Evolutionary conservation across 305 asterid genomes (phyloP).

Genomic region (Fraxinus sp.): DNA sequence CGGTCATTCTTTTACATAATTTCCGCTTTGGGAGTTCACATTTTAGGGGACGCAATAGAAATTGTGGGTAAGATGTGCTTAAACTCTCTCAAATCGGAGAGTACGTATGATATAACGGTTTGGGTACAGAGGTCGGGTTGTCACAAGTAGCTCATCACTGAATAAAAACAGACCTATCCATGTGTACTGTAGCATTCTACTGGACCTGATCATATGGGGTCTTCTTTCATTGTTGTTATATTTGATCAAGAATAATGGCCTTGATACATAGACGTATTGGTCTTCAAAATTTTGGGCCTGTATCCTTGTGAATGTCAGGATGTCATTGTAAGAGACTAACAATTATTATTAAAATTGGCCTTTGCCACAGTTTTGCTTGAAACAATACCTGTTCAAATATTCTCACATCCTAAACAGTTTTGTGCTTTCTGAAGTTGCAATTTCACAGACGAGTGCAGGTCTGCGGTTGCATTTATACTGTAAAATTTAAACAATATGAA

Average conservation of each 20-base stretch:
- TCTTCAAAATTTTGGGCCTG: not conserved
- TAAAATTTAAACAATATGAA: not conserved
- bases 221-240: not conserved
- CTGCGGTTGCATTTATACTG: not conserved
- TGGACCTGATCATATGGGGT: not conserved
- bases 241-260: not conserved
- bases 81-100: too few relatives aligned
- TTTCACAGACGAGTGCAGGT: not conserved
- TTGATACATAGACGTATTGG: not conserved
- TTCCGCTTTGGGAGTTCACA: too few relatives aligned
- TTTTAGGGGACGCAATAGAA: too few relatives aligned
- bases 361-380: not conserved
- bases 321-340: not conserved
- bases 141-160: not conserved
- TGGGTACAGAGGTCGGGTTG: too few relatives aligned
- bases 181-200: not conserved
- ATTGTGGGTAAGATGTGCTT: too few relatives aligned
- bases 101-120: too few relatives aligned
- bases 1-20: too few relatives aligned
- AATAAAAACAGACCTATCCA: not conserved
- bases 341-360: not conserved
- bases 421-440: not conserved
- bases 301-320: not conserved
- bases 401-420: not conserved
- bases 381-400: not conserved